Conservation (phyloP, 2,329 filamentous ascomycete genomes). For the Aspergillus spinulosporus region DNA sequence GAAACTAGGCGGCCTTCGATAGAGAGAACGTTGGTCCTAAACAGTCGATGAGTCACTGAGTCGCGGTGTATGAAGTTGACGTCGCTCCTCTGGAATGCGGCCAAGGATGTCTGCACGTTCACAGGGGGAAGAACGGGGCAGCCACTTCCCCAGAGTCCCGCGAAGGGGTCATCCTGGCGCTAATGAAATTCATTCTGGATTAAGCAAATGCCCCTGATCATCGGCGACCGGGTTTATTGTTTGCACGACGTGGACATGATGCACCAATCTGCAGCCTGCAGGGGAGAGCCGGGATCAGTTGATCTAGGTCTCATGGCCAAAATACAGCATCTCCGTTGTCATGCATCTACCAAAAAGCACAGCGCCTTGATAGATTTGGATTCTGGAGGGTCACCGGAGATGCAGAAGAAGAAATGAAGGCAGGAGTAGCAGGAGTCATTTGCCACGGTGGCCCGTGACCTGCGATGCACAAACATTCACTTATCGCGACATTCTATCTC, state of each 20-base stretch:
- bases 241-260: not conserved
- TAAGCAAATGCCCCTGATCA: slow-evolving; percentile 10
- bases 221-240: not conserved
- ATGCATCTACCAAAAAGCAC: not conserved
- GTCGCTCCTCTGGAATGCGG: slow-evolving; percentile 5
- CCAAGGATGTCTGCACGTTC: not conserved
- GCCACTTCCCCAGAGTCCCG: not conserved
- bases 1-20: not conserved
- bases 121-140: slow-evolving; percentile 1
- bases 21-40: not conserved
- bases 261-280: slow-evolving; percentile 8
- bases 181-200: slow-evolving; percentile 3
- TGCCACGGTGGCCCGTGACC: not conserved
- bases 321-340: not conserved
- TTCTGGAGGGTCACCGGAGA: not conserved
- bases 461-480: too few species aligned
- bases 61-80: not conserved
- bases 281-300: not conserved
- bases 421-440: not conserved
- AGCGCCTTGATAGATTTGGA: not conserved
- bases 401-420: not conserved
- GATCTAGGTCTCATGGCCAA: not conserved
- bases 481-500: too few species aligned
- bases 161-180: not conserved
- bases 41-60: not conserved